Percentiles rank a stretch among this genome's conserved stretches.
Conservation (phyloP, 2,329 filamentous ascomycete genomes). For the Verticillium albo-atrum region DNA sequence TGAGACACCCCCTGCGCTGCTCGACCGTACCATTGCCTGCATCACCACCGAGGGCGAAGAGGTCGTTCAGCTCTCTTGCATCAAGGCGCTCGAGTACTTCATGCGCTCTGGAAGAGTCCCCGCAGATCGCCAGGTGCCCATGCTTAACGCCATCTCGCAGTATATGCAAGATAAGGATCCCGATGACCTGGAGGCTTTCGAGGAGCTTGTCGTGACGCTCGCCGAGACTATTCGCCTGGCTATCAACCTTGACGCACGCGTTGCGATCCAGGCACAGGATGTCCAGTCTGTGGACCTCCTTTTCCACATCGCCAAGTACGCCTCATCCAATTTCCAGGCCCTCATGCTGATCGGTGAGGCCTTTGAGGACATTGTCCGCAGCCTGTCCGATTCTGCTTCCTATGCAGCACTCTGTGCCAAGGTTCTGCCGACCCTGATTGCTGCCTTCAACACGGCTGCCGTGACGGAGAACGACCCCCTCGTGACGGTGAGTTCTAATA, state of each 20-base stretch:
- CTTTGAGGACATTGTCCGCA: constrained; percentile 80
- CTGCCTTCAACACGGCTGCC: constrained; percentile 82
- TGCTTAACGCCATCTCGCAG: constrained; percentile 60
- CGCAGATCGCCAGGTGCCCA: constrained; percentile 53
- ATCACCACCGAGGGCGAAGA: constrained; percentile 75
- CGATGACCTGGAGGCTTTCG: constrained; percentile 77
- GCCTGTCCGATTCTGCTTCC: constrained; percentile 60
- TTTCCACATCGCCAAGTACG: constrained; percentile 84
- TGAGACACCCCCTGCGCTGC: constrained; percentile 57
- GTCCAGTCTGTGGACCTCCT: constrained; percentile 75
- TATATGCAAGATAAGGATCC: constrained; percentile 80
- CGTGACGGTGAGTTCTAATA: constrained; percentile 55
- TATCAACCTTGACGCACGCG: constrained; percentile 72
- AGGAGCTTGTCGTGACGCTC: constrained; percentile 87
- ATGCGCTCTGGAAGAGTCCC: constrained; percentile 48
- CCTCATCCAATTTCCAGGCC: constrained; percentile 86
- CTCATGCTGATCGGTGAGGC: constrained; percentile 83
- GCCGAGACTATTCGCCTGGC: constrained; percentile 81
- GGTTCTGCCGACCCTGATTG: constrained; percentile 81
- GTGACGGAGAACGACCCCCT: constrained; percentile 81
- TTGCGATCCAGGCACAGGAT: constrained; percentile 63
- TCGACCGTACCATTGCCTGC: constrained; percentile 70
- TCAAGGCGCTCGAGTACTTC: constrained; percentile 75
- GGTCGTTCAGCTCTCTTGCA: constrained; percentile 86
- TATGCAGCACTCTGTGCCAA: constrained; percentile 80